Evolutionary conservation across 225 moss, liverwort and hornwort genomes (phyloP), one percentile per base, ranked within the genome.

Genomic region (Rhytidiadelphus loreus): DNA sequence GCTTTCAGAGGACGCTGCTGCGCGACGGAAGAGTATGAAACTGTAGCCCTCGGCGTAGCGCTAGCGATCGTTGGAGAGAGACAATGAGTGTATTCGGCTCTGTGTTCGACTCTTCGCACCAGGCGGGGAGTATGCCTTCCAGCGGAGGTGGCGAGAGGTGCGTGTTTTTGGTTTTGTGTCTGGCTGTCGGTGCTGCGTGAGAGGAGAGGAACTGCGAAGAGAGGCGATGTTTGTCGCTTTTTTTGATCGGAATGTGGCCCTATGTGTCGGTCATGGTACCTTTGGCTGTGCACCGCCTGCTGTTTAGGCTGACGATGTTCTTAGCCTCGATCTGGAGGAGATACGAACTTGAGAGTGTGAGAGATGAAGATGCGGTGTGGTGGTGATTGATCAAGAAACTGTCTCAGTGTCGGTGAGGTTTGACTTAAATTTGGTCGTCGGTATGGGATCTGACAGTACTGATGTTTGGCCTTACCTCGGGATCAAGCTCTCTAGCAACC

Each of bases 121-220:
- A 62, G 85, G 89, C 87, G 77, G 90, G 77, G 69, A 77, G 46
- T 57, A 41, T 37, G 85, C 92, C 91, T 32, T 82, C 66, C 69
- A 91, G 88, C 53, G 91, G 94, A 32, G 87, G 87, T 81, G 91
- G 90, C 26, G 74, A 87, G 83, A 94, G 94, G 94, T 94, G 70
- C 69, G 88, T 89, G 16, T 29, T 29, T 52, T 57, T 29, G 20
- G 5, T 20, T 83, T 30, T 23, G 44, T 55, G 41, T 83, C 29
- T 44, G 17, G 3, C 39, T 83, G 13, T 8, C 20, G 39, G 35
- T n/a, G 29, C 50, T 11, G 37, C 35, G 66, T 53, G 64, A 43
- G 77, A 53, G 53, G 60, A 71, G 28, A 32, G 80, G 65, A 44
- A 23, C 24, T 87, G 22, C 64, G 43, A 11, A 41, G 58, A 56